Evolutionary conservation across 2,329 filamentous ascomycete species (phyloP).

Genomic region (Pezicula radicicola): DNA sequence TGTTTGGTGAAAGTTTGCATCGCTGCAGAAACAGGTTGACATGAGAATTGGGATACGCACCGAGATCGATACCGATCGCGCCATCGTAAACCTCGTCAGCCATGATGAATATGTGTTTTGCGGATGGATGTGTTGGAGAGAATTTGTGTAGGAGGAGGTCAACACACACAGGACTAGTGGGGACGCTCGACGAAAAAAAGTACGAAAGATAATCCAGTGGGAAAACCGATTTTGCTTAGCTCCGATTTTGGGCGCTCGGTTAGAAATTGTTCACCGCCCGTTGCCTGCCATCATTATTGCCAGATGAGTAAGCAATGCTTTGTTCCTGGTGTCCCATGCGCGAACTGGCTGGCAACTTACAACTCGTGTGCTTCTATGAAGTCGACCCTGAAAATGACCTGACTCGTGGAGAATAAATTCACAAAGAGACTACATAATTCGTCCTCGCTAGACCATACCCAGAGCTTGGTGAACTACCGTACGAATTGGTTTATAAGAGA

Average conservation of each 20-base stretch:
- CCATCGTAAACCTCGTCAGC: conserved; percentile 98
- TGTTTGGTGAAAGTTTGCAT: conserved; percentile 20
- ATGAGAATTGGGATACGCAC: conserved; percentile 49
- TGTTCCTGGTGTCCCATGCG: too few relatives aligned
- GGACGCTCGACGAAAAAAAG: background rate
- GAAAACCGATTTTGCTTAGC: background rate
- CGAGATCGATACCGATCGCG: conserved; percentile 99
- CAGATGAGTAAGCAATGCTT: background rate
- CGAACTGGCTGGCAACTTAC: too few relatives aligned
- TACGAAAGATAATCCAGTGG: background rate
- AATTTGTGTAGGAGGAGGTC: background rate
- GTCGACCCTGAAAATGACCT: background rate
- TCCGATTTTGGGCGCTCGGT: background rate
- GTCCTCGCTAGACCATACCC: too few relatives aligned
- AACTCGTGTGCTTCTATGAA: background rate
- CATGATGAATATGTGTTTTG: conserved; percentile 57
- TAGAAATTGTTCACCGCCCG: background rate
- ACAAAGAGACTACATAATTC: too few relatives aligned
- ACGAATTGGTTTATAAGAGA: too few relatives aligned
- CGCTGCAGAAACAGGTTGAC: conserved; percentile 1
- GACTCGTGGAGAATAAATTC: too few relatives aligned
- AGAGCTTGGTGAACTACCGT: too few relatives aligned
- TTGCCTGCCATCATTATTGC: background rate
- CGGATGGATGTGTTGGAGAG: conserved; percentile 10
- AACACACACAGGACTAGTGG: background rate